Evolutionary conservation across 2,329 filamentous ascomycete species (phyloP), one percentile per base, ranked within the genome.

Genomic region (Lachnellula hyalina): DNA sequence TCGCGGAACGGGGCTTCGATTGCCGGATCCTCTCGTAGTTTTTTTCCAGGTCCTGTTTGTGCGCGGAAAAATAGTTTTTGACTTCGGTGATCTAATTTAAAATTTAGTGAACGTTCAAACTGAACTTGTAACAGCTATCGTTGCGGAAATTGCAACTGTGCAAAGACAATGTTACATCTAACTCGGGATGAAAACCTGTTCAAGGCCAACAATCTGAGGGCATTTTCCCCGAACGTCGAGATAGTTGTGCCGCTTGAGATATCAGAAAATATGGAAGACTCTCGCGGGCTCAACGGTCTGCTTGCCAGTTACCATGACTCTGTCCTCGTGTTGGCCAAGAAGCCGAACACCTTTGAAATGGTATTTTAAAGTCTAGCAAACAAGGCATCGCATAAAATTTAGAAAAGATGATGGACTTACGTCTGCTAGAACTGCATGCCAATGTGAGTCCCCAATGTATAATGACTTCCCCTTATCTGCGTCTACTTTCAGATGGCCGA

Each of bases 1-100:
- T 75, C 28, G 81, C 79, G 2, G 76, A 74, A 28, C 74, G 74
- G 15, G 85, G 79, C 64, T 87, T 90, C 40, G 83, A 83, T 45
- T 83, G 82, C 68, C 86, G 81, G 50, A 96, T 84, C 64, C 84
- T 87, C 64, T 89, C 84, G 63, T 90, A 84, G 63, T 92, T 91
- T 55, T 85, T 85, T 68, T 95, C 90, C 56, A 93, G 79, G 61
- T 96, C 91, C 67, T 94, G 92, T 70, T 94, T 95, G 72, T 96
- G 90, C 36, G 80, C 83, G 17, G 75, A 74, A 66, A 96, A 97
- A 73, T 94, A 96, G 63, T 87, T 92, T 68, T 93, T 96, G 25
- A 99, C 93, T 74, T 99, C 94, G 9, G 89, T 79, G 60, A 99
- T 94, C 80, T 87, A 40, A 41, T 15, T 28, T 21, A 12, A 38